A percentile compares a stretch with the other conserved stretches of the same genome.
phyloP scores from a whole-genome alignment of 2,329 filamentous ascomycete species.

The Exophiala calicioides region DNA sequence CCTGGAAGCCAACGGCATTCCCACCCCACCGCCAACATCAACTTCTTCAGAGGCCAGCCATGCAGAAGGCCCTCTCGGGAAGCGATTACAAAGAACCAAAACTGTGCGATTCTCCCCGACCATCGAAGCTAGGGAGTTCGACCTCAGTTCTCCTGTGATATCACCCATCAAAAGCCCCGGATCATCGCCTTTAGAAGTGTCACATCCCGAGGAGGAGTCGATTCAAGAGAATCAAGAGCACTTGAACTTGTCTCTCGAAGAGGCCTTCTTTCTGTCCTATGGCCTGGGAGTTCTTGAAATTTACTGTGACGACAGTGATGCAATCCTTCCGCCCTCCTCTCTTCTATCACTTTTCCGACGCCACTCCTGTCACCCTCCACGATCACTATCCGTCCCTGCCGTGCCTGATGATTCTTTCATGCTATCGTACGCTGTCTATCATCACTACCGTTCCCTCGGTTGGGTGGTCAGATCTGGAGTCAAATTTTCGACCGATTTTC shows the following conservation, averaged over 20 bases:
- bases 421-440: slow-evolving; percentile 84
- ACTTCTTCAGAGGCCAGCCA: slow-evolving; percentile 30
- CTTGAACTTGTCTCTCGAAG: slow-evolving; percentile 85
- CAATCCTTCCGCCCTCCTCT: slow-evolving; percentile 54
- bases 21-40: slow-evolving; percentile 32
- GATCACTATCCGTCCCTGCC: slow-evolving; percentile 46
- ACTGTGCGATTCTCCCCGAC: slow-evolving; percentile 70
- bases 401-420: slow-evolving; percentile 81
- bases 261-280: slow-evolving; percentile 88
- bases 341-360: slow-evolving; percentile 68
- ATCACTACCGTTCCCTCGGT: slow-evolving; percentile 92
- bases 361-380: slow-evolving; percentile 68
- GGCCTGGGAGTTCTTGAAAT: slow-evolving; percentile 73
- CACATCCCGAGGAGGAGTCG: slow-evolving; percentile 26
- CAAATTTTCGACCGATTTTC: slow-evolving; percentile 92
- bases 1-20: slow-evolving; percentile 29
- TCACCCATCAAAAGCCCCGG: slow-evolving; percentile 31
- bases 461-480: slow-evolving; percentile 92
- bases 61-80: slow-evolving; percentile 21
- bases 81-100: slow-evolving; percentile 46
- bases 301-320: slow-evolving; percentile 38
- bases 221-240: slow-evolving; percentile 67
- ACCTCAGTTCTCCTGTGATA: slow-evolving; percentile 32
- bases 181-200: slow-evolving; percentile 16
- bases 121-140: slow-evolving; percentile 65